These are phyloP conservation scores for Chenopodium quinoa DNA, from an alignment of 148 eudicot species.

Conservation along the genomic window DNA sequence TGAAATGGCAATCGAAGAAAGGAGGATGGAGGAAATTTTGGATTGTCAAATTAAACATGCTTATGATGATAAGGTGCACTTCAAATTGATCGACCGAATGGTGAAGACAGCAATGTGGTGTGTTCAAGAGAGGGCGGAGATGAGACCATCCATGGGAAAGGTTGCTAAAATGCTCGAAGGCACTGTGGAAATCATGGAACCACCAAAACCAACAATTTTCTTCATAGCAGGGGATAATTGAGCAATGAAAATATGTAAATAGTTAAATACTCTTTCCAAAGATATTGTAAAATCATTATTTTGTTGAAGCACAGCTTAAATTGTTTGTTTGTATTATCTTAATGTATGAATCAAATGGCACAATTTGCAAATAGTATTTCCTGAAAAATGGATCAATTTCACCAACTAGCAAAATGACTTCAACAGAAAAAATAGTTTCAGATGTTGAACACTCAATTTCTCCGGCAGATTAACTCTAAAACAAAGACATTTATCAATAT, in stretches of 20 bases:
- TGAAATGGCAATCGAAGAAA: conserved; percentile 64
- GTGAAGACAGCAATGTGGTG: conserved; percentile 98
- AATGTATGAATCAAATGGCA: no score
- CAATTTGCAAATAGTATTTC: no score
- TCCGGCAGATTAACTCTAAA: no score
- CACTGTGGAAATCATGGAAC: conserved; percentile 76
- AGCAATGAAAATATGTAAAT: not conserved
- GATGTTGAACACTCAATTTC: no score
- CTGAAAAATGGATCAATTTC: not conserved
- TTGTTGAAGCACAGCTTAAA: not conserved
- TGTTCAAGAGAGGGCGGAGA: conserved; percentile 75
- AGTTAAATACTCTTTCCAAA: not conserved
- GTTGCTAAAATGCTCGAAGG: conserved; percentile 97
- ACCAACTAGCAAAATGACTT: not conserved
- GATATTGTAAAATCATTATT: not conserved
- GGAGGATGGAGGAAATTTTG: conserved; percentile 61
- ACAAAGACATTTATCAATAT: not conserved
- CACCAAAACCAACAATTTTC: conserved; percentile 74
- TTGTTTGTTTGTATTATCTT: no score
- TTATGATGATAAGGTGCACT: conserved; percentile 52
- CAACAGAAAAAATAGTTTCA: no score
- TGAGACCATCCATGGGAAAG: conserved; percentile 92
- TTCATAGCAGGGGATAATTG: conserved; percentile 30
- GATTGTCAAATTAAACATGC: conserved; percentile 54
- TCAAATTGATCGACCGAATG: conserved; percentile 65